A percentile compares a stretch with the other conserved stretches of the same genome.
Conservation (phyloP, 2,329 filamentous ascomycete species). For the Aspergillus flavus region DNA sequence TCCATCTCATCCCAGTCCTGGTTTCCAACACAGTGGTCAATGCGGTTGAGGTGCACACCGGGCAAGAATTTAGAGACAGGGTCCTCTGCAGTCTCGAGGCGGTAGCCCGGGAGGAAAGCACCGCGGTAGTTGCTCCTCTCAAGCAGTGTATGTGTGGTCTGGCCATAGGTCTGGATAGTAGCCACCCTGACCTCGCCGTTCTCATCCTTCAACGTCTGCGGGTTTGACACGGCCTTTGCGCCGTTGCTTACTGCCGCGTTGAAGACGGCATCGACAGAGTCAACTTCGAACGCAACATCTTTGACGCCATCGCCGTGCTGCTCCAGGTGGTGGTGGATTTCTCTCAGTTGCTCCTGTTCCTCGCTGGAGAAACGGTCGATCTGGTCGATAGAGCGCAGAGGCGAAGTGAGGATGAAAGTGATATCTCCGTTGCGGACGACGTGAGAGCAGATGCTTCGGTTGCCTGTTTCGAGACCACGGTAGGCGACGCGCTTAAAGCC, state of each 20-base stretch:
- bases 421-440: slow-evolving; percentile 56
- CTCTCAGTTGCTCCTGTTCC: slow-evolving; percentile 67
- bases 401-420: slow-evolving; percentile 47
- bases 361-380: slow-evolving; percentile 56
- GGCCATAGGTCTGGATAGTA: slow-evolving; percentile 87
- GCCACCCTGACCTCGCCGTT: slow-evolving; percentile 71
- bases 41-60: slow-evolving; percentile 66
- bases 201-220: slow-evolving; percentile 62
- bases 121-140: slow-evolving; percentile 71
- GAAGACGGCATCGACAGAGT: slow-evolving; percentile 82
- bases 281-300: slow-evolving; percentile 93
- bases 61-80: slow-evolving; percentile 58
- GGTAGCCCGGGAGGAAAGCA: slow-evolving; percentile 81
- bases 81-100: slow-evolving; percentile 54
- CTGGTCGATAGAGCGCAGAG: slow-evolving; percentile 64
- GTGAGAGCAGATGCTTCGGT: slow-evolving; percentile 77
- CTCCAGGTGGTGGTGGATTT: slow-evolving; percentile 82
- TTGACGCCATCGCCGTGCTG: slow-evolving; percentile 92
- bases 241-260: slow-evolving; percentile 64
- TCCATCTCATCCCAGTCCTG: slow-evolving; percentile 93
- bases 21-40: slow-evolving; percentile 98
- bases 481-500: slow-evolving; percentile 84
- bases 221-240: slow-evolving; percentile 43
- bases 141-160: slow-evolving; percentile 92
- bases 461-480: slow-evolving; percentile 84